phyloP scores from a whole-genome alignment of 371 early-diverging fungal species.

The Dinochytrium kinnereticum region DNA sequence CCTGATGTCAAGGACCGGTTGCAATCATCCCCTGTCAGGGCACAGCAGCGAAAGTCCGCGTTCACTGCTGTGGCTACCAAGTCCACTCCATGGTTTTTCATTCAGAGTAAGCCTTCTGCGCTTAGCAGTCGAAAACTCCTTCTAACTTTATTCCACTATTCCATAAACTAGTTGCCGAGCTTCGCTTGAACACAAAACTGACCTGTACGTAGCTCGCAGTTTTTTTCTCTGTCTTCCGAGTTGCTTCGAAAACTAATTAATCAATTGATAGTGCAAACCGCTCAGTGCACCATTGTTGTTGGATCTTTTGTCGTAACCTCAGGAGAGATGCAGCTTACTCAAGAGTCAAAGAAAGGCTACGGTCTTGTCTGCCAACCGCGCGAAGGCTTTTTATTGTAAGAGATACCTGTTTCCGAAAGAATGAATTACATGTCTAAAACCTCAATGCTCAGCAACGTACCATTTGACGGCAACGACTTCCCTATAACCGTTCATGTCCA shows the following conservation, averaged over 20 bases:
- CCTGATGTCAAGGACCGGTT: background rate
- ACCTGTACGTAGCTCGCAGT: no score
- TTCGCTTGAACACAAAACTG: background rate
- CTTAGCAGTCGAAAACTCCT: background rate
- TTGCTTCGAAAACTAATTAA: no score
- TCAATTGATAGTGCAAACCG: background rate
- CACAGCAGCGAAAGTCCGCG: background rate
- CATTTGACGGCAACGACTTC: background rate
- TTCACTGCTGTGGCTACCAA: background rate
- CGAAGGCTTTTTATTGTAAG: slow-evolving; percentile 2
- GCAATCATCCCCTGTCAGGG: background rate
- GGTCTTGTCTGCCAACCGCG: background rate
- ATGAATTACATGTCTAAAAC: background rate
- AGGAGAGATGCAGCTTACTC: background rate
- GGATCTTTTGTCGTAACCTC: background rate
- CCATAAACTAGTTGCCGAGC: slow-evolving; percentile 1
- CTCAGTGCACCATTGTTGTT: background rate
- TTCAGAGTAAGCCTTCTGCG: background rate
- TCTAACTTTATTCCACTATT: no score
- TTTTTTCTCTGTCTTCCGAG: no score
- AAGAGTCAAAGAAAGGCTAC: background rate
- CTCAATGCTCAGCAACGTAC: background rate
- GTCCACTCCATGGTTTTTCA: background rate
- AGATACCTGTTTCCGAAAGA: background rate
- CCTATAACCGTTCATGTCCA: background rate